A percentile compares a stretch with the other conserved stretches of the same genome.
phyloP scores from a whole-genome alignment of 1,284 basidiomycete species.

The Bondarzewia mesenterica region DNA sequence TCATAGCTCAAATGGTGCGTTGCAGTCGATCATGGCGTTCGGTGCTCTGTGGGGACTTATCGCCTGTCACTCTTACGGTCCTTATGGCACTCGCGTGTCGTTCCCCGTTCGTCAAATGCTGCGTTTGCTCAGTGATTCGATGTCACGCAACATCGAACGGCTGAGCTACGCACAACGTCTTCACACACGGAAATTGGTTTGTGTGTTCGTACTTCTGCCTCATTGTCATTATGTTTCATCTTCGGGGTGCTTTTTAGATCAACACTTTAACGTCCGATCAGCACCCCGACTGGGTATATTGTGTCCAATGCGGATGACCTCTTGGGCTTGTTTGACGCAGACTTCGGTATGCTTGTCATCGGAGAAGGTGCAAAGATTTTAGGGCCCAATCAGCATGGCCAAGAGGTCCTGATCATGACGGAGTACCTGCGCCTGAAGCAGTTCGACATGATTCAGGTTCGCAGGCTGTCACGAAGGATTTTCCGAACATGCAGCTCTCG shows the following conservation, averaged over 20 bases:
- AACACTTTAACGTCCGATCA: slow-evolving; percentile 69
- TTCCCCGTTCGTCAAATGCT: slow-evolving; percentile 83
- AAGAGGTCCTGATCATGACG: slow-evolving; percentile 78
- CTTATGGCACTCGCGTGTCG: slow-evolving; percentile 74
- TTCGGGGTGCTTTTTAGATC: too few species aligned
- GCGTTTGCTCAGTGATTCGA: slow-evolving; percentile 73
- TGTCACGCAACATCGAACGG: slow-evolving; percentile 80
- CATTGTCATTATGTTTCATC: slow-evolving; percentile 4
- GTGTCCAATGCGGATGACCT: slow-evolving; percentile 84
- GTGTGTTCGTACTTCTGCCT: slow-evolving; percentile 16
- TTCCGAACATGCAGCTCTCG: slow-evolving; percentile 67
- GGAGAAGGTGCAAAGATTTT: slow-evolving; percentile 84
- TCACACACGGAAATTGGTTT: slow-evolving; percentile 69
- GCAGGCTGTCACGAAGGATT: slow-evolving; percentile 64
- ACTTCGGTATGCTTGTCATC: slow-evolving; percentile 79
- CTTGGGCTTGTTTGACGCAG: slow-evolving; percentile 77
- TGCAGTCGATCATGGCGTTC: slow-evolving; percentile 79
- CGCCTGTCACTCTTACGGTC: slow-evolving; percentile 78
- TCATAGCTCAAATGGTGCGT: background rate
- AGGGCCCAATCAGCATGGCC: slow-evolving; percentile 74
- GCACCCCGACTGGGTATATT: slow-evolving; percentile 76
- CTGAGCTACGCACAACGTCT: slow-evolving; percentile 76
- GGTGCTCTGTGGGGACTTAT: slow-evolving; percentile 82
- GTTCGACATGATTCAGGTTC: slow-evolving; percentile 65
- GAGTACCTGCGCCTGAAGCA: slow-evolving; percentile 80